Base-by-base conservation (phyloP, 2,329 filamentous ascomycete genomes). In the Trichoderma simmonsii region DNA sequence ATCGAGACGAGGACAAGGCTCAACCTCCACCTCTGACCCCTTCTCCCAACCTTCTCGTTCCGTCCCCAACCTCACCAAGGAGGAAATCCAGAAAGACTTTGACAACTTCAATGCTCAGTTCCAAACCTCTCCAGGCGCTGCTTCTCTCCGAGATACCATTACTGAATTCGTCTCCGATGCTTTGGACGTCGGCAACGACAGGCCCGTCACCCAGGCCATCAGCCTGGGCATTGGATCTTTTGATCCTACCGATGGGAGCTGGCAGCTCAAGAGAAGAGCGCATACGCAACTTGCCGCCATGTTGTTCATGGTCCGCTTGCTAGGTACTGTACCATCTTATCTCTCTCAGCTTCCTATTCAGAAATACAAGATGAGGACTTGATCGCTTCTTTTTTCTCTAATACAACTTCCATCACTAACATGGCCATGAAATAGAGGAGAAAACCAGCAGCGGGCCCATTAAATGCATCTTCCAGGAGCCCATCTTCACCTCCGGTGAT, bases 191-290 rank as follows among this genome's bases (percentile, higher is more conserved):
- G 12, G 12, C 6, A 18, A 51, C 3, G 15, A 7, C 14, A 12
- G 5, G 15, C 21, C 36, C 0, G 65, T 80, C 1, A 71, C 73
- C 12, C 69, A 73, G 9, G 88, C 87, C 1, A 75, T 90, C 6
- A 89, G 87, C 72, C 81, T 90, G 6, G 88, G 88, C 0, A 79
- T 87, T 2, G 88, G 88, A 2, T 83, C 86, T 0, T 89, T 89
- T 73, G 86, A 89, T 65, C 86, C 86, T 2, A 78, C 79, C 3
- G 83, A 86, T 59, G 84, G 82, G 1, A 82, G 81, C 0, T 84
- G 81, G 80, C 82, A 84, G n/a, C 80, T 81, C 2, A 84, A 83
- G 73, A 80, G 84, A 63, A 82, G 83, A 21, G 43, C 86, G 1
- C 86, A 86, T 73, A 76, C 86, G 54, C 88, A 91, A 77, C 82